Evolutionary conservation across 805 yeast species (phyloP), one percentile per base, ranked within the genome.

Genomic region (Kodamaea sagamina): DNA sequence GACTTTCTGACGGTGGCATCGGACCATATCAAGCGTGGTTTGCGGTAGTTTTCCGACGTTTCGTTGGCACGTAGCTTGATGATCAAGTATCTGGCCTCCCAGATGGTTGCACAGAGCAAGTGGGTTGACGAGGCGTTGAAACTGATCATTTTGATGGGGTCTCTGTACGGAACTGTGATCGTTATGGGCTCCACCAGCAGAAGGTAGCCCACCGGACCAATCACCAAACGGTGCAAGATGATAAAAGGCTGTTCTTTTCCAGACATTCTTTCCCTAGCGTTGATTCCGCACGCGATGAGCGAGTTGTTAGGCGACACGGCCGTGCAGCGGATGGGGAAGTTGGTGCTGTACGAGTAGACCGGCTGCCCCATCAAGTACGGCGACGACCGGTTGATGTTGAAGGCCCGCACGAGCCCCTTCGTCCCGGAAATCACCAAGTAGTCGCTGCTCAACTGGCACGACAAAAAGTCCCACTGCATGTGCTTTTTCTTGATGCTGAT

Each of bases 121-220:
- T 84, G 84, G 3, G 78, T 66, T 0, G 89, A 86, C 42, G 84
- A 83, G 1, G 79, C 70, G 4, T 95, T 86, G 59, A 90, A 87
- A 38, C 80, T 77, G 7, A 90, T 62, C 2, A 84, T 71, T 49
- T 84, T 84, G 29, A 90, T 79, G 1, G 96, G 95, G 60, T 92
- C 97, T 22, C 87, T 66, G 61, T 88, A 89, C 0, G 97, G 97
- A 39, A 87, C 72, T 0, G 95, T 84, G 24, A 89, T 80, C 1
- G 89, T 80, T 7, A 84, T 74, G 2, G 88, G 84, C 32, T 77
- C 79, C 3, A 75, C 79, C 17, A 67, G 51, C 15, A 36, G 42
- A 10, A 47, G 24, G 4, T 53, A 37, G 5, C 42, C 40, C 10
- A 25, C 29, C 1, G 28, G 25, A 9, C 31, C 47, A 5, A 27